Conservation (phyloP, 2,329 filamentous ascomycete genomes). For the Lasiodiplodia hormozganensis region DNA sequence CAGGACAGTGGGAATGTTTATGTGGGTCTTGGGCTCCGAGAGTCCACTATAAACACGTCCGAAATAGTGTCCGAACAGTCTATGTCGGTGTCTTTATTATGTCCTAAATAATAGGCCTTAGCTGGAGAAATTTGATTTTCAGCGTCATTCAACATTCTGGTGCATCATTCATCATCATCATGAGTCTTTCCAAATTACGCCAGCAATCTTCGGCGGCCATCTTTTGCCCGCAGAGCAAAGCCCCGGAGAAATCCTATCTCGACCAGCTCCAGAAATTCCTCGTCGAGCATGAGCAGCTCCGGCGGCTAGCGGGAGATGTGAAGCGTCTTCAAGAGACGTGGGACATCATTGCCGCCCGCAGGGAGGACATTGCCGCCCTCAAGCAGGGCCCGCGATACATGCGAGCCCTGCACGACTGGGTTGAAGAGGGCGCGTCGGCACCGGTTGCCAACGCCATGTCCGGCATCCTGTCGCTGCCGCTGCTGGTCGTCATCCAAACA, state of each 20-base stretch:
- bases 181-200: background rate
- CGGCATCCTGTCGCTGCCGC: conserved; percentile 33
- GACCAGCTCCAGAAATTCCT: conserved; percentile 33
- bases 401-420: conserved; percentile 31
- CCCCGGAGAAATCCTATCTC: conserved; percentile 34
- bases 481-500: conserved; percentile 35
- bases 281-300: conserved; percentile 10
- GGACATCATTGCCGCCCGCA: background rate
- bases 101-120: too few relatives aligned
- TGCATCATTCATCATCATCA: background rate
- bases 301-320: background rate
- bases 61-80: background rate
- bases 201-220: conserved; percentile 31
- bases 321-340: background rate
- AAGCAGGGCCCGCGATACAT: background rate
- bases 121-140: background rate
- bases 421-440: conserved; percentile 31
- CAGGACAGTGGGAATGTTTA: background rate
- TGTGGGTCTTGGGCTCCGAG: background rate
- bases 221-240: conserved; percentile 37
- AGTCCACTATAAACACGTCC: background rate
- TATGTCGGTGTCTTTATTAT: background rate
- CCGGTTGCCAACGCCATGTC: conserved; percentile 33
- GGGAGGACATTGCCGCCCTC: background rate
- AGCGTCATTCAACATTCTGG: background rate